Conservation (phyloP, 2,329 filamentous ascomycete species). For the Botryotinia narcissicola region DNA sequence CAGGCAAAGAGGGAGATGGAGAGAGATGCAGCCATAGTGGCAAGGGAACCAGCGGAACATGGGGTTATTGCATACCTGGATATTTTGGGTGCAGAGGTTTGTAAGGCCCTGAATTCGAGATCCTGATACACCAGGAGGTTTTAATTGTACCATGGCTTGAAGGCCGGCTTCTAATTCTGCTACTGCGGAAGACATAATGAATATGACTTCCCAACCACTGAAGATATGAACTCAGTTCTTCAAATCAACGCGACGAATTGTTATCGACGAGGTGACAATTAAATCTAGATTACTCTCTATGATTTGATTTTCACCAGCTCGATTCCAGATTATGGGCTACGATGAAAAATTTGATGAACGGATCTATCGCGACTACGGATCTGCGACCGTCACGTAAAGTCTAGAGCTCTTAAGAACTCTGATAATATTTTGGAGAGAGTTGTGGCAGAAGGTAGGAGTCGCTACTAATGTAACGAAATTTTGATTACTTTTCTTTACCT, state of each 20-base stretch:
- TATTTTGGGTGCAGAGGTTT: conserved; percentile 79
- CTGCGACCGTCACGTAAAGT: conserved; percentile 20
- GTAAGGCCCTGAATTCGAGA: conserved; percentile 89
- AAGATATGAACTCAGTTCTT: conserved; percentile 6
- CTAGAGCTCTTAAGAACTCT: conserved; percentile 10
- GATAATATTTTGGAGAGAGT: neutral
- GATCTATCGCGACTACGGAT: conserved; percentile 22
- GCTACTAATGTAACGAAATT: conserved; percentile 11
- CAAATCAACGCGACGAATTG: conserved; percentile 22
- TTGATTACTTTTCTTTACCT: conserved; percentile 19
- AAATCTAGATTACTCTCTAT: conserved; percentile 23
- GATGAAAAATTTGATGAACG: conserved; percentile 21
- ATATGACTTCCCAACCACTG: conserved; percentile 7
- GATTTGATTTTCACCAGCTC: conserved; percentile 19
- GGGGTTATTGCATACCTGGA: conserved; percentile 67
- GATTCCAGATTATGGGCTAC: conserved; percentile 21
- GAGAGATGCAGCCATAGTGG: neutral
- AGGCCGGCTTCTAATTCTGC: conserved; percentile 87
- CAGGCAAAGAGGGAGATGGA: neutral
- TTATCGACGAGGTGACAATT: conserved; percentile 14
- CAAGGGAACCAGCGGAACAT: neutral
- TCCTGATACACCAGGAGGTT: conserved; percentile 90
- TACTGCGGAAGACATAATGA: conserved; percentile 75
- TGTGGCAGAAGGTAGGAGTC: conserved; percentile 11
- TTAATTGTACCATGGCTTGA: conserved; percentile 86